Conservation (phyloP, 305 asterid species). For the Solanum hybrid region DNA sequence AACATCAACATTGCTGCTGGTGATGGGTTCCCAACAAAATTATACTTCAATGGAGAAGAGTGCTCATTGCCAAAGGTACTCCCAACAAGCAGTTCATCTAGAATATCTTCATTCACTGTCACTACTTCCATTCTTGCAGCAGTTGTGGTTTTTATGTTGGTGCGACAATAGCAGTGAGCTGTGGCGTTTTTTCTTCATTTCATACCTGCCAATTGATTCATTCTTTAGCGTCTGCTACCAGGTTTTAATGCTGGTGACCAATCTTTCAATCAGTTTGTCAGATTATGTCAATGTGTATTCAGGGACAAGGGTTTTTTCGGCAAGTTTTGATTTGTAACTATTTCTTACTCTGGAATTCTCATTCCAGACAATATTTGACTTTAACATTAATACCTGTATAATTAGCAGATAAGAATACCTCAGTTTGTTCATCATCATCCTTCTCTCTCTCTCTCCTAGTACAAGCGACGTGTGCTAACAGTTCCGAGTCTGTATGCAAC, state of each 20-base stretch:
- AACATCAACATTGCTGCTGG: slow-evolving; percentile 51
- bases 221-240: neutral
- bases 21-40: slow-evolving; percentile 79
- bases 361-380: neutral
- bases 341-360: neutral
- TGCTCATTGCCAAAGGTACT: slow-evolving; percentile 59
- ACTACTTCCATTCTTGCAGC: slow-evolving; percentile 14
- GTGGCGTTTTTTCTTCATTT: neutral
- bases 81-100: slow-evolving; percentile 38
- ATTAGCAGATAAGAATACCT: neutral
- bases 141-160: slow-evolving; percentile 20
- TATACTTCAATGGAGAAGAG: slow-evolving; percentile 93
- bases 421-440: neutral
- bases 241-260: neutral
- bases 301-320: neutral
- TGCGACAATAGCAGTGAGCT: slow-evolving; percentile 34
- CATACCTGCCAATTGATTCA: slow-evolving; percentile 4
- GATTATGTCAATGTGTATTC: neutral
- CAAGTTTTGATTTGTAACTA: slow-evolving; percentile 1
- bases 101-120: slow-evolving; percentile 19
- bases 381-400: neutral
- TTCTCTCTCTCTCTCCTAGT: neutral
- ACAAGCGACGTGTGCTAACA: neutral
- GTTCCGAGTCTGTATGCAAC: neutral
- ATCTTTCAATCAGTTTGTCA: neutral